Conservation (phyloP, 768 basidiomycete species). For the Boletus eberwhitei region DNA sequence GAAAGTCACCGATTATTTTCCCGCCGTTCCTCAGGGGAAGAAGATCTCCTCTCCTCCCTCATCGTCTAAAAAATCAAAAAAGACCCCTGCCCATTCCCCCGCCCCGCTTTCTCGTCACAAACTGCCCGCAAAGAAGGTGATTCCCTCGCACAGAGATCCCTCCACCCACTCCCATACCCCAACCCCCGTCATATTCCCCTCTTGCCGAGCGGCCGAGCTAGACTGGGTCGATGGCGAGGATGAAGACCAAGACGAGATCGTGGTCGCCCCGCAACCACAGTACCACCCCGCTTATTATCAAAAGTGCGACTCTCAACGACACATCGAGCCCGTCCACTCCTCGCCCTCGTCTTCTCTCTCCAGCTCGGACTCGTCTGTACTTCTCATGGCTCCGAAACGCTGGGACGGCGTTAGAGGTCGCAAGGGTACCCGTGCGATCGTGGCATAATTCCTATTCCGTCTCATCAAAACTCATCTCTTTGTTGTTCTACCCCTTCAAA, state of each 20-base stretch:
- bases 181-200: constrained; percentile 32
- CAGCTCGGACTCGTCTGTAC: constrained; percentile 27
- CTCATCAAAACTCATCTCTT: not conserved
- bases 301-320: constrained; percentile 13
- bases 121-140: constrained; percentile 6
- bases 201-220: constrained; percentile 29
- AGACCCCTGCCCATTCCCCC: constrained; percentile 11
- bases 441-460: constrained; percentile 11
- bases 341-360: constrained; percentile 22
- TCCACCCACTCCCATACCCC: constrained; percentile 28
- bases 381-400: constrained; percentile 29
- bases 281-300: constrained; percentile 13
- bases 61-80: constrained; percentile 21
- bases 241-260: constrained; percentile 16
- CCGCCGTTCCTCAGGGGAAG: constrained; percentile 19
- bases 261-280: constrained; percentile 19
- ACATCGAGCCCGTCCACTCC: constrained; percentile 6
- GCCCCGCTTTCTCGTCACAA: constrained; percentile 12
- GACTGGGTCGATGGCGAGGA: constrained; percentile 29
- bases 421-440: constrained; percentile 8
- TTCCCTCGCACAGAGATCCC: constrained; percentile 9
- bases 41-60: constrained; percentile 6
- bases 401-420: constrained; percentile 15
- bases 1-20: constrained; percentile 31
- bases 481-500: constrained; percentile 6